These are phyloP conservation scores for Termitomyces bulborhizus DNA, from an alignment of 768 basidiomycete species.

Conservation along the genomic window DNA sequence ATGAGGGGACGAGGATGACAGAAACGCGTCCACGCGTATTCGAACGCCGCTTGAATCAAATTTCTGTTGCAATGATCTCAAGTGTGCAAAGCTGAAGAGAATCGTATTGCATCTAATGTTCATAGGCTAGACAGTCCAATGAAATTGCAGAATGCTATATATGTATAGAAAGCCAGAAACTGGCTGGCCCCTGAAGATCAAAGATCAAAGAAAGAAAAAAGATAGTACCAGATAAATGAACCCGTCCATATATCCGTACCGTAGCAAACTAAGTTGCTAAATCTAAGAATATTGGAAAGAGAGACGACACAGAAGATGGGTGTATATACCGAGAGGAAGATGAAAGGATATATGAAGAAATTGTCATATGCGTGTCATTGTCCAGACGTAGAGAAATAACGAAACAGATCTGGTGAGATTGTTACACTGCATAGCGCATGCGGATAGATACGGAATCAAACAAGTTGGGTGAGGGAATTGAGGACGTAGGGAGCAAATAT, in stretches of 20 bases:
- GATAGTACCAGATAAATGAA: constrained; percentile 1
- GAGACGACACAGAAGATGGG: not conserved
- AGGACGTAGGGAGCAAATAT: not conserved
- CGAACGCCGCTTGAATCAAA: constrained; percentile 17
- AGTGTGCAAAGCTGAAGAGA: not conserved
- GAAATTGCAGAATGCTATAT: constrained; percentile 8
- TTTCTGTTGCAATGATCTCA: not conserved
- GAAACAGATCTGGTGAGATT: constrained; percentile 18
- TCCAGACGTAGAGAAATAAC: constrained; percentile 17
- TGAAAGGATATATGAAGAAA: constrained; percentile 8
- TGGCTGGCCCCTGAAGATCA: not conserved
- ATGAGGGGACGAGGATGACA: not conserved
- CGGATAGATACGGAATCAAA: constrained; percentile 18
- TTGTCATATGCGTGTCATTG: constrained; percentile 14
- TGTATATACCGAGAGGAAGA: constrained; percentile 1
- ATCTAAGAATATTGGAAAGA: not conserved
- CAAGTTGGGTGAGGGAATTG: constrained; percentile 10
- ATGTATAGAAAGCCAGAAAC: not conserved
- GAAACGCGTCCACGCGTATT: constrained; percentile 21
- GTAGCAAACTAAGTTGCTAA: constrained; percentile 3
- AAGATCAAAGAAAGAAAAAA: not conserved
- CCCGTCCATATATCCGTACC: constrained; percentile 14
- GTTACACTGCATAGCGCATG: constrained; percentile 16
- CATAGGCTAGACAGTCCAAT: constrained; percentile 8
- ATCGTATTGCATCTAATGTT: not conserved